Conservation (phyloP, 257 asterid species). For the Solanum piurae region DNA sequence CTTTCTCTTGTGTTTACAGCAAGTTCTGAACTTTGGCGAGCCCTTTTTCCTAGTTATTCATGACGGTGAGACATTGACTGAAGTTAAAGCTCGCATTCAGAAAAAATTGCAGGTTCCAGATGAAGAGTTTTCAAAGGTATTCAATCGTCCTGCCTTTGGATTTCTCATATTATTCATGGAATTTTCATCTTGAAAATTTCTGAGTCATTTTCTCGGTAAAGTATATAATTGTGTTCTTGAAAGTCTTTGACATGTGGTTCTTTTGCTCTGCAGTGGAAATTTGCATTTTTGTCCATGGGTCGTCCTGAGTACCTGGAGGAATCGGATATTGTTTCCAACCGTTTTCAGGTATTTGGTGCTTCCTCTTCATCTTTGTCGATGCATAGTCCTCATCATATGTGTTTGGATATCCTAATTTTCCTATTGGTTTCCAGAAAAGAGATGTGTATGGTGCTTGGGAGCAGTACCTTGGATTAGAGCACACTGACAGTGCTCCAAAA, state of each 20-base stretch:
- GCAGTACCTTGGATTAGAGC: conserved; percentile 67
- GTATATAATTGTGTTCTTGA: background rate
- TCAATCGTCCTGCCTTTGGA: background rate
- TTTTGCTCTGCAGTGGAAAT: conserved; percentile 44
- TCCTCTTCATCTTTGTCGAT: background rate
- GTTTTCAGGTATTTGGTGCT: conserved; percentile 39
- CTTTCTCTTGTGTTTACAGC: conserved; percentile 12
- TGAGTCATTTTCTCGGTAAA: background rate
- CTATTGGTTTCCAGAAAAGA: conserved; percentile 33
- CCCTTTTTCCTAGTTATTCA: conserved; percentile 66
- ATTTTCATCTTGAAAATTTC: background rate
- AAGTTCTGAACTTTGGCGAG: conserved; percentile 53
- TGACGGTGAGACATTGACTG: conserved; percentile 53
- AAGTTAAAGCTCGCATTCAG: conserved; percentile 50
- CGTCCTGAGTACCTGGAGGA: conserved; percentile 62
- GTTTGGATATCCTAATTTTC: conserved; percentile 3
- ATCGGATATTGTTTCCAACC: conserved; percentile 39
- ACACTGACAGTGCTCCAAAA: conserved; percentile 55
- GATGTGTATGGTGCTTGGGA: conserved; percentile 73
- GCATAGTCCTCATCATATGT: background rate
- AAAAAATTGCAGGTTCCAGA: conserved; percentile 53
- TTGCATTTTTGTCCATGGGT: conserved; percentile 57
- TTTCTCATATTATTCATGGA: background rate
- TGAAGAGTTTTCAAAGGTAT: conserved; percentile 64
- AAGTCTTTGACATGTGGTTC: background rate